Base-by-base conservation (phyloP, 805 yeast genomes). In the Millerago galiae region DNA sequence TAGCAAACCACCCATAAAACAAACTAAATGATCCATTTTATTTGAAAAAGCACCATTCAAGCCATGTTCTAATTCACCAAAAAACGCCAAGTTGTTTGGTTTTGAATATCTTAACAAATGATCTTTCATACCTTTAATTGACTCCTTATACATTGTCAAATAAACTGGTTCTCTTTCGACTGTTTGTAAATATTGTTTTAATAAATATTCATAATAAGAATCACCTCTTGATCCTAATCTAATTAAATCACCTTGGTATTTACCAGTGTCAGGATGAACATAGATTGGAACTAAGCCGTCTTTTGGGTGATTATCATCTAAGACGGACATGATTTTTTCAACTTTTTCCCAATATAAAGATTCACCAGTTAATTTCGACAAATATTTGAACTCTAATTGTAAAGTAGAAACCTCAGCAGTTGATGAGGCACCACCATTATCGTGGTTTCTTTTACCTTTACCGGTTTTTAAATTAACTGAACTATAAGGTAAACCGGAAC, bases 211-310 rank as follows among this genome's bases (percentile, higher is more conserved):
- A 58, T 90, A 89, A 60, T 89, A 90, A 1, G 96, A 86, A 62
- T 89, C 97, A 37, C 96, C 97, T 52, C 96, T 72, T 1, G 95
- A 83, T 0, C 97, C 97, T 43, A 90, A 66, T 49, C 96, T 74
- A 47, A 91, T 86, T 41, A 74, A 62, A 2, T 58, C 53, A 1
- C 88, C 88, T 45, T 68, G 75, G 60, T 76, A 88, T 47, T 68
- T 66, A 5, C 93, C 96, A 0, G 82, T 73, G 34, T 78, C 81
- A 8, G 96, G 93, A 30, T 76, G 67, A 30, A 90, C 79, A 55
- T 69, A 84, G 35, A 88, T 86, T 3, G 97, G 96, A 4, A 77
- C 95, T 34, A 90, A 70, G 0, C 96, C 96, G 54, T 79, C 88
- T 40, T 60, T 53, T 8, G 85, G 81, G 36, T 74, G 71, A 53